Percentiles rank a stretch among this genome's conserved stretches.
phyloP scores from a whole-genome alignment of 2,329 filamentous ascomycete species.

The Alternaria dauci region DNA sequence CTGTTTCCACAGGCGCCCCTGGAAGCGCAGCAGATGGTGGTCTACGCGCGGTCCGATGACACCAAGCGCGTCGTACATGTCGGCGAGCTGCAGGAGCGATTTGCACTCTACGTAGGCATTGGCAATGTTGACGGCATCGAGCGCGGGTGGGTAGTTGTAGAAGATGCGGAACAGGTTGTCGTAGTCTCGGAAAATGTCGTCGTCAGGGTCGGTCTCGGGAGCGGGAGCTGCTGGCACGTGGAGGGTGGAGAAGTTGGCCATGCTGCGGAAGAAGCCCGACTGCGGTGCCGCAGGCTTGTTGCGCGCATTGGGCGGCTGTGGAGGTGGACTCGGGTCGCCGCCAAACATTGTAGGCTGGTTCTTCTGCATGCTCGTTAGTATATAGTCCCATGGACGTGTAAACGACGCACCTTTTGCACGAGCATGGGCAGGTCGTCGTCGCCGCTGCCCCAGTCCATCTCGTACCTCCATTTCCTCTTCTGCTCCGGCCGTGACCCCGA shows the following conservation, averaged over 20 bases:
- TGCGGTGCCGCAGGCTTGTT: constrained; percentile 71
- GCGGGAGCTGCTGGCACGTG: constrained; percentile 50
- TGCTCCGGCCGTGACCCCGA: constrained; percentile 51
- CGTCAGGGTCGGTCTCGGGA: constrained; percentile 65
- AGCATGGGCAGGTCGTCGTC: constrained; percentile 84
- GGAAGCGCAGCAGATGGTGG: constrained; percentile 92
- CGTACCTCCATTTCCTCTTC: constrained; percentile 81
- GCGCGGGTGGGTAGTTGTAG: constrained; percentile 86
- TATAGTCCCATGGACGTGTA: not conserved
- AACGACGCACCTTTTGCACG: constrained; percentile 72
- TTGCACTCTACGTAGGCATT: constrained; percentile 95
- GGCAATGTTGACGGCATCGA: constrained; percentile 88
- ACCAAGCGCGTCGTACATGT: constrained; percentile 89
- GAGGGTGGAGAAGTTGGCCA: constrained; percentile 76
- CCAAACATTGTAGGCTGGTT: constrained; percentile 65
- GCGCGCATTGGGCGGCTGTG: constrained; percentile 63
- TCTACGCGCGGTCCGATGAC: constrained; percentile 91
- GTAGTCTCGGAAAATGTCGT: constrained; percentile 87
- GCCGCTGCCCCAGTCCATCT: constrained; percentile 77
- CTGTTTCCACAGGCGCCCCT: constrained; percentile 90
- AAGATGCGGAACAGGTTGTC: constrained; percentile 95
- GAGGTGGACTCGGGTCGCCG: constrained; percentile 50
- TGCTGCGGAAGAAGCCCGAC: constrained; percentile 82
- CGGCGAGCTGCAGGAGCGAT: constrained; percentile 84
- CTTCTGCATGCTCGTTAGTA: constrained; percentile 28